A percentile compares a stretch with the other conserved stretches of the same genome.
These are phyloP conservation scores for Pythium insidiosum DNA, from an alignment of 352 stramenopile species.

Conservation along the genomic window DNA sequence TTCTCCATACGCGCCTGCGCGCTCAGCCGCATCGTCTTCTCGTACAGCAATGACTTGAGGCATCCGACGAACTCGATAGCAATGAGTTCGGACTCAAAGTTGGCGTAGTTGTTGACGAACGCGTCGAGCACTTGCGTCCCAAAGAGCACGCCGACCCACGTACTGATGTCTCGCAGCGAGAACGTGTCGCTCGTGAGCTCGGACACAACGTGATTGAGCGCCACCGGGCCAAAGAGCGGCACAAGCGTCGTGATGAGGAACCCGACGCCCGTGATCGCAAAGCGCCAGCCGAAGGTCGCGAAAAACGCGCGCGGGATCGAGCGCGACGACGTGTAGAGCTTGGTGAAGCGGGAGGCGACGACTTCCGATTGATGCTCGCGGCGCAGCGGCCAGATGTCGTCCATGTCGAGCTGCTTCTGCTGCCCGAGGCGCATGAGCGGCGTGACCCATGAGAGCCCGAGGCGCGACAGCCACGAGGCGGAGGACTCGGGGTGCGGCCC, in stretches of 20 bases:
- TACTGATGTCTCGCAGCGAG: constrained; percentile 10
- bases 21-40: constrained; percentile 32
- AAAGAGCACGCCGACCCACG: constrained; percentile 30
- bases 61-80: constrained; percentile 32
- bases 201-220: constrained; percentile 24
- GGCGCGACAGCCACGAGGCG: constrained; percentile 22
- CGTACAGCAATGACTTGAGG: constrained; percentile 37
- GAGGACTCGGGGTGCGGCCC: constrained; percentile 1
- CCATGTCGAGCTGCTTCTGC: constrained; percentile 27
- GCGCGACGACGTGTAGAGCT: constrained; percentile 14
- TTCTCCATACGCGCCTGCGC: constrained; percentile 24
- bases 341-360: constrained; percentile 13
- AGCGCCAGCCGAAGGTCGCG: constrained; percentile 18
- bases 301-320: constrained; percentile 25
- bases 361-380: constrained; percentile 14
- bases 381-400: constrained; percentile 38
- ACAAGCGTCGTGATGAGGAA: constrained; percentile 30
- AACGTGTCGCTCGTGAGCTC: constrained; percentile 14
- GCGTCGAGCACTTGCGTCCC: constrained; percentile 30
- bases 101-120: constrained; percentile 29
- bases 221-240: constrained; percentile 27
- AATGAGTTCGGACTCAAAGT: constrained; percentile 28
- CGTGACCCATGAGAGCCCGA: constrained; percentile 39
- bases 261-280: constrained; percentile 21
- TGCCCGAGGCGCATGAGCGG: constrained; percentile 35